Evolutionary conservation across 805 yeast species (phyloP).

Genomic region (Myxozyma neotropica): DNA sequence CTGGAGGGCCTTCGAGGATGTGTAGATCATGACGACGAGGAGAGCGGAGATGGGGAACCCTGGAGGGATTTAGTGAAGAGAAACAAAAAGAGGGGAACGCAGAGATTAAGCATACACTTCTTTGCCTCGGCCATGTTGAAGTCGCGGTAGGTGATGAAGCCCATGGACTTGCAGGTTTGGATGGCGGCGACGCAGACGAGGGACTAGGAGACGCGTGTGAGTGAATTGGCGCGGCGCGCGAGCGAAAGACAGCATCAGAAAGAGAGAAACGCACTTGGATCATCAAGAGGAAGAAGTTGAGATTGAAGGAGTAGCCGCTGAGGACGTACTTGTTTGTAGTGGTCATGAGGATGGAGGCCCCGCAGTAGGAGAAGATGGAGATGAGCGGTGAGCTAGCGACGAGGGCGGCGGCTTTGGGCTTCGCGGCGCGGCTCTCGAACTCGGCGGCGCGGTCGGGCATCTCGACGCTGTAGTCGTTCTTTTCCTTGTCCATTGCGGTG

Average conservation of each 20-base stretch:
- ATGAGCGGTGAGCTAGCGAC: constrained; percentile 29
- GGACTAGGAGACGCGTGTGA: constrained; percentile 43
- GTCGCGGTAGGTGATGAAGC: constrained; percentile 82
- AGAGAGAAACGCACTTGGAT: constrained; percentile 54
- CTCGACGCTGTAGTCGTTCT: constrained; percentile 28
- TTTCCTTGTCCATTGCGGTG: constrained; percentile 31
- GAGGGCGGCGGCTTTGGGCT: constrained; percentile 10
- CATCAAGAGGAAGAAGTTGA: constrained; percentile 87
- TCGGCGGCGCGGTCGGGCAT: constrained; percentile 25
- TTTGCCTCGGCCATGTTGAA: constrained; percentile 84
- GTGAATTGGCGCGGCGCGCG: not conserved
- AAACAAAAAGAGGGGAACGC: not conserved
- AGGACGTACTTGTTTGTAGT: constrained; percentile 95
- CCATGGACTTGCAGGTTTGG: constrained; percentile 68
- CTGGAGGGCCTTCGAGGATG: constrained; percentile 92
- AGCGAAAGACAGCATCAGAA: not conserved
- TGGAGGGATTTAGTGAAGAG: not conserved
- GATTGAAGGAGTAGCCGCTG: constrained; percentile 71
- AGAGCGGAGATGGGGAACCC: constrained; percentile 83
- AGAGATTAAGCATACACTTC: constrained; percentile 56
- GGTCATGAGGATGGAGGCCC: constrained; percentile 94
- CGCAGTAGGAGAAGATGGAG: constrained; percentile 61
- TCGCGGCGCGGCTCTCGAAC: constrained; percentile 19
- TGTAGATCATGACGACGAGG: constrained; percentile 91
- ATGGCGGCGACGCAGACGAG: constrained; percentile 78